These are phyloP conservation scores for Aegilops sharonensis DNA, from an alignment of 176 grass and related monocot species.

Conservation along the genomic window DNA sequence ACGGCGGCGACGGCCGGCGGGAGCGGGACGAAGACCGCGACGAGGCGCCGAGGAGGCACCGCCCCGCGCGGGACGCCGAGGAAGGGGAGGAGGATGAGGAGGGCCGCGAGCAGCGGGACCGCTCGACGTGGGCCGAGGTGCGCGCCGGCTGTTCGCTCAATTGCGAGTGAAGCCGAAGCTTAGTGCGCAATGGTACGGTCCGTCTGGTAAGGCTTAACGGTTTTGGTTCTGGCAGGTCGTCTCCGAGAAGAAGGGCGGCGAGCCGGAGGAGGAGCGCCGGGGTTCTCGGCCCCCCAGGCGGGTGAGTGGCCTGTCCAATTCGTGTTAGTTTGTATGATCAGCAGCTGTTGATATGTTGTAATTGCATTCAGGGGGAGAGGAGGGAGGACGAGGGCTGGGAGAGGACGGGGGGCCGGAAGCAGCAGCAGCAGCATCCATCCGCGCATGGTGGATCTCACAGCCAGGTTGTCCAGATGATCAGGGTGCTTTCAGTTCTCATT, in stretches of 20 bases:
- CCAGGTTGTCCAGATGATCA: background rate
- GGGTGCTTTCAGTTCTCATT: background rate
- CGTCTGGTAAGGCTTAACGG: background rate
- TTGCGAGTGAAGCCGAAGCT: background rate
- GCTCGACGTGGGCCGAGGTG: conserved; percentile 92
- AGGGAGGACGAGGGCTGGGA: conserved; percentile 35
- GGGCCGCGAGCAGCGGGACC: conserved; percentile 52
- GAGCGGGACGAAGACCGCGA: background rate
- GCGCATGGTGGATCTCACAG: background rate
- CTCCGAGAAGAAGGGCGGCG: conserved; percentile 24
- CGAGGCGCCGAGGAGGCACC: conserved; percentile 42
- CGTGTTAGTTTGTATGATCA: background rate
- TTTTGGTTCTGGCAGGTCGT: conserved; percentile 24
- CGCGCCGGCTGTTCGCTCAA: conserved; percentile 9
- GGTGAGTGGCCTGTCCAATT: conserved; percentile 16
- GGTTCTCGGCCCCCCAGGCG: conserved; percentile 16
- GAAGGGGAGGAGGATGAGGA: conserved; percentile 4
- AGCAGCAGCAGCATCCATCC: conserved; percentile 23
- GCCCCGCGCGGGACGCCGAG: conserved; percentile 11
- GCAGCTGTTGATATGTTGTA: background rate
- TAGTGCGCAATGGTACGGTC: background rate
- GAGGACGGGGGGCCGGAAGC: conserved; percentile 24
- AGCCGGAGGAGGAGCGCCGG: conserved; percentile 11
- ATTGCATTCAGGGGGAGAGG: conserved; percentile 5
- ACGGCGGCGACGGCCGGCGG: conserved; percentile 12